Percentiles rank a stretch among this genome's conserved stretches.
Conservation (phyloP, 2,329 filamentous ascomycete genomes). For the Tricladium varicosporioides region DNA sequence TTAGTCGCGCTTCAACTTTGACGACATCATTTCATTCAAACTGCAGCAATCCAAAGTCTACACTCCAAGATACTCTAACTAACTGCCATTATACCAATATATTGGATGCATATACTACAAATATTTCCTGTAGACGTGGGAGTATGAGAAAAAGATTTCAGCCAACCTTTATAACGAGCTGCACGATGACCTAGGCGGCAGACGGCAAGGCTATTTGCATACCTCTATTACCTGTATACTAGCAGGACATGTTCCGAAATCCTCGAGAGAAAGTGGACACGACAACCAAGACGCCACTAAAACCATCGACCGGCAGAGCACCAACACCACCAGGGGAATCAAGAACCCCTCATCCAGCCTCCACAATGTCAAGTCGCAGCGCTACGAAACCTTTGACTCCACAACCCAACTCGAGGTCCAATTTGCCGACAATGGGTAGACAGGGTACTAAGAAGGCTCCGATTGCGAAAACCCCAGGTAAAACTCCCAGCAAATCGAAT, state of each 20-base stretch:
- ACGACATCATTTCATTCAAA: too few relatives aligned
- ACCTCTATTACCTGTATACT: background rate
- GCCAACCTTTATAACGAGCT: background rate
- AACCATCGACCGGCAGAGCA: conserved; percentile 48
- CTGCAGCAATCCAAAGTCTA: too few relatives aligned
- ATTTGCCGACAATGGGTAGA: conserved; percentile 15
- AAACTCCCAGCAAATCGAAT: conserved; percentile 43
- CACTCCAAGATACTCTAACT: too few relatives aligned
- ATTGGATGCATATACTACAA: too few relatives aligned
- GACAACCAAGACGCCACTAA: conserved; percentile 34
- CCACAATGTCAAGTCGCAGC: conserved; percentile 23
- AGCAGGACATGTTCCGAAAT: conserved; percentile 53
- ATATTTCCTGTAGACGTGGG: too few relatives aligned
- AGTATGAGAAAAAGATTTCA: too few relatives aligned
- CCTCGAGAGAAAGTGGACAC: conserved; percentile 45
- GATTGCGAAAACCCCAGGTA: conserved; percentile 15
- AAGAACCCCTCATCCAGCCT: conserved; percentile 3
- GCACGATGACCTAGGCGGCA: background rate
- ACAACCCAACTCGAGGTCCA: conserved; percentile 28
- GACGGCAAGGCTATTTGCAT: background rate
- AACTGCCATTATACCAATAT: too few relatives aligned
- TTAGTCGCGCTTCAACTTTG: too few relatives aligned
- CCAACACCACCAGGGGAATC: conserved; percentile 46
- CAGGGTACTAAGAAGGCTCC: conserved; percentile 25
- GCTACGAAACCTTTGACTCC: conserved; percentile 32